These are phyloP conservation scores for Martiniozyma asiatica DNA, from an alignment of 1,139 yeast genomes.

Conservation along the genomic window DNA sequence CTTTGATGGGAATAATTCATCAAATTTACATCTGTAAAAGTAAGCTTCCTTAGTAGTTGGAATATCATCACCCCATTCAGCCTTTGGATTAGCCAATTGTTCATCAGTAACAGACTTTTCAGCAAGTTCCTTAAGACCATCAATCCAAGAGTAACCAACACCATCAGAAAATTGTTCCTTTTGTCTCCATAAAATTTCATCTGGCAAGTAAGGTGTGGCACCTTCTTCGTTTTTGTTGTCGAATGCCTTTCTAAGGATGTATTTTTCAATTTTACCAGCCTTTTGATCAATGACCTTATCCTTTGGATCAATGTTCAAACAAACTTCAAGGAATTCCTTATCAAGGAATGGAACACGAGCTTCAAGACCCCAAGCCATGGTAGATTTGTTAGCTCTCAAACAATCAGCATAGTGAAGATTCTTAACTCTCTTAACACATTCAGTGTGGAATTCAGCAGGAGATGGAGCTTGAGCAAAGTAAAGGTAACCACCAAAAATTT, in stretches of 20 bases:
- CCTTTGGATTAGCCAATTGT: conserved; percentile 77
- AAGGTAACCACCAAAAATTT: conserved; percentile 95
- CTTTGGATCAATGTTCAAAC: conserved; percentile 89
- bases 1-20: conserved; percentile 75
- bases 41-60: conserved; percentile 98
- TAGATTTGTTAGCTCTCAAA: conserved; percentile 96
- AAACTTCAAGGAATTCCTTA: conserved; percentile 77
- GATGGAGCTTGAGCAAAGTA: conserved; percentile 96
- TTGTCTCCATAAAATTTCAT: conserved; percentile 97
- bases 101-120: conserved; percentile 80
- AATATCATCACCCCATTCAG: conserved; percentile 90
- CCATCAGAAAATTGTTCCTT: conserved; percentile 99
- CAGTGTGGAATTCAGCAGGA: conserved; percentile 84
- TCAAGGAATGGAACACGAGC: conserved; percentile 99
- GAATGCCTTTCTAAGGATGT: conserved; percentile 91
- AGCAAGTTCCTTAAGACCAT: conserved; percentile 91
- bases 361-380: conserved; percentile 99
- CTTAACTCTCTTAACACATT: conserved; percentile 90
- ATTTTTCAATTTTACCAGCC: conserved; percentile 79
- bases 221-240: conserved; percentile 70
- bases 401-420: conserved; percentile 96
- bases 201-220: conserved; percentile 77
- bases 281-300: conserved; percentile 70
- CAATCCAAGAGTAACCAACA: conserved; percentile 99
- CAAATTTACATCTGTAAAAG: conserved; percentile 97